These are phyloP conservation scores for Trichosanthes truncata DNA, from an alignment of 306 rosid genomes.

Conservation along the genomic window DNA sequence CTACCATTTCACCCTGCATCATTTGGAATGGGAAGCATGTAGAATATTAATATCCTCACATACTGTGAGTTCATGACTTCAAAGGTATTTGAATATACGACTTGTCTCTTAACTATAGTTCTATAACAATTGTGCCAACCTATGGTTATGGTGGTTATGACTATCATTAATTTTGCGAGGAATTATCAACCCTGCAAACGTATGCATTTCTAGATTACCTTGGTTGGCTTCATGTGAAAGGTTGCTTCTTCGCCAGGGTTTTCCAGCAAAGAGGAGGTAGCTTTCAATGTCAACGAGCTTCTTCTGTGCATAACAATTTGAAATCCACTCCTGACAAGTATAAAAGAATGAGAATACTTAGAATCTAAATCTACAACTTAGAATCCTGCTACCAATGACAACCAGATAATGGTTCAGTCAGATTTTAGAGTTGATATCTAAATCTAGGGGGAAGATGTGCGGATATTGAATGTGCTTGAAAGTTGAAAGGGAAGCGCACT, in stretches of 20 bases:
- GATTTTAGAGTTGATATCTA: not conserved
- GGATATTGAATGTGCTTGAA: not conserved
- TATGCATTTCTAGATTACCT: slow-evolving; percentile 33
- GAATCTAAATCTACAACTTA: not conserved
- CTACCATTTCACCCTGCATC: not conserved
- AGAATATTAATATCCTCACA: too few species aligned
- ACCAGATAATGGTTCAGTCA: not conserved
- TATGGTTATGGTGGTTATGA: not conserved
- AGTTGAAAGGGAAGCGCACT: not conserved
- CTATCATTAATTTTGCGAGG: not conserved
- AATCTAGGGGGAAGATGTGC: not conserved
- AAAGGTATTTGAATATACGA: not conserved
- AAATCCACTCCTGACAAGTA: slow-evolving; percentile 69
- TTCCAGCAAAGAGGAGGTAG: slow-evolving; percentile 71
- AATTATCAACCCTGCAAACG: not conserved
- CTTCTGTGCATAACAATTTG: slow-evolving; percentile 60
- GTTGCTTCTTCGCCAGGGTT: slow-evolving; percentile 76
- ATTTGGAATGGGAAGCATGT: too few species aligned
- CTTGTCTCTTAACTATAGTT: not conserved
- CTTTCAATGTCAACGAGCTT: slow-evolving; percentile 75
- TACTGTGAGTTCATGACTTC: too few species aligned
- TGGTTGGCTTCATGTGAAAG: slow-evolving; percentile 23
- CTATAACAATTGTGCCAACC: not conserved
- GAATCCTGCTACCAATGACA: not conserved
- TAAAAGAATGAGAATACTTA: not conserved